Evolutionary conservation across 2,329 filamentous ascomycete genomes (phyloP), one percentile per base, ranked within the genome.

Genomic region (Parastagonospora avenae): DNA sequence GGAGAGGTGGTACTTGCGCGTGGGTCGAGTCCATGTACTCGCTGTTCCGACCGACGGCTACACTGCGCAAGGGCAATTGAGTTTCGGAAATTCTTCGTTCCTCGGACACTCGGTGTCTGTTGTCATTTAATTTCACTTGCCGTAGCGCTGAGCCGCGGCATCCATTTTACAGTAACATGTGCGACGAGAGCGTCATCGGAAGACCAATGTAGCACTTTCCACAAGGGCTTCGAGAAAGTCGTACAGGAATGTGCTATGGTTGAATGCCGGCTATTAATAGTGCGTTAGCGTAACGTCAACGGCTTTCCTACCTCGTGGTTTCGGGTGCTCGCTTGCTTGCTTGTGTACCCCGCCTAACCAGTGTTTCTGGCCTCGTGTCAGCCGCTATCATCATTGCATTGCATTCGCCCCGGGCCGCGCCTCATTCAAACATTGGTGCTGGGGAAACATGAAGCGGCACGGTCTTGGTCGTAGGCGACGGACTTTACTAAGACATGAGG

Each of bases 301-400:
- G 49, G 55, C 42, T 55, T 55, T 53, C 47, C 50, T 54, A 52
- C 51, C 46, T 57, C 35, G 42, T 54, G 54, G 50, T 35, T 41
- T 49, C 50, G 47, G 39, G 49, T 52, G 42, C 32, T 56, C 54
- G 50, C 54, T 54, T 47, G 12, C n/a, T 48, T 42, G 27, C 36
- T 41, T 27, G 45, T 53, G 44, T 51, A 54, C 51, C 54, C 54
- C 54, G 43, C 51, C 19, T 54, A 35, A 39, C 39, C 30, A 37
- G 46, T 24, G 19, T 37, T 9, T 42, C 28, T 15, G 37, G 16
- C n/a, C 24, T 45, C 47, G 41, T 36, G 48, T 50, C 48, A 50
- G 42, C 42, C 42, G n/a, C 41, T 31, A 27, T 50, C 37, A 37
- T 43, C 46, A 40, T 44, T 27, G 16, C 27, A 29, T 37, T 39